phyloP scores from a whole-genome alignment of 192 early-diverging fungal genomes.

The Entomortierella chlamydospora region DNA sequence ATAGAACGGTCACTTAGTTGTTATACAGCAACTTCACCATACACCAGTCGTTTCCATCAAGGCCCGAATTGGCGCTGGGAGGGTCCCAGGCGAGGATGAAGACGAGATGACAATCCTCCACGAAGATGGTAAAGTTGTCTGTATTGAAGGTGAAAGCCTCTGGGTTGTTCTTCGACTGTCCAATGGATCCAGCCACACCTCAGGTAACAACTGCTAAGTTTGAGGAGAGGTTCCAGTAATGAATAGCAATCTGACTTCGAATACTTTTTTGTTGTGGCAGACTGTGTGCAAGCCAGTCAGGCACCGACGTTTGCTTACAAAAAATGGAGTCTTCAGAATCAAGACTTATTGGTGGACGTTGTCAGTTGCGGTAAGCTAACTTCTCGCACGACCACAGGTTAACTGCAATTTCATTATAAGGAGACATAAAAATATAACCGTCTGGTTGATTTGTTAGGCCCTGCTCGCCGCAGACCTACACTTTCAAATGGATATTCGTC shows the following conservation, averaged over 20 bases:
- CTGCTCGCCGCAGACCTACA: slow-evolving; percentile 42
- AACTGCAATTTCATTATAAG: not conserved
- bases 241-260: not conserved
- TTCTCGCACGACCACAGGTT: not conserved
- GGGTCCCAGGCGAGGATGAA: slow-evolving; percentile 52
- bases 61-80: slow-evolving; percentile 55
- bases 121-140: slow-evolving; percentile 60
- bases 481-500: slow-evolving; percentile 45
- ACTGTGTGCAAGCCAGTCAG: slow-evolving; percentile 21
- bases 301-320: slow-evolving; percentile 62
- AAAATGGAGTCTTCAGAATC: slow-evolving; percentile 64
- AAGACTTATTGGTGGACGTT: slow-evolving; percentile 57
- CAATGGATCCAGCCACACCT: slow-evolving; percentile 44
- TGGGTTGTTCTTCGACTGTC: slow-evolving; percentile 66
- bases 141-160: slow-evolving; percentile 66
- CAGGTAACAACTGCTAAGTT: slow-evolving; percentile 17
- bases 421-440: not conserved
- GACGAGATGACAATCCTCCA: slow-evolving; percentile 69
- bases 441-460: slow-evolving; percentile 21
- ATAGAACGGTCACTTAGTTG: slow-evolving; percentile 61
- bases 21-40: slow-evolving; percentile 61
- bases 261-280: not conserved
- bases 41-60: slow-evolving; percentile 61
- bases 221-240: not conserved
- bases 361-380: slow-evolving; percentile 54